Evolutionary conservation across 306 rosid species (phyloP), one percentile per base, ranked within the genome.

Genomic region (Cicer yamashitae): DNA sequence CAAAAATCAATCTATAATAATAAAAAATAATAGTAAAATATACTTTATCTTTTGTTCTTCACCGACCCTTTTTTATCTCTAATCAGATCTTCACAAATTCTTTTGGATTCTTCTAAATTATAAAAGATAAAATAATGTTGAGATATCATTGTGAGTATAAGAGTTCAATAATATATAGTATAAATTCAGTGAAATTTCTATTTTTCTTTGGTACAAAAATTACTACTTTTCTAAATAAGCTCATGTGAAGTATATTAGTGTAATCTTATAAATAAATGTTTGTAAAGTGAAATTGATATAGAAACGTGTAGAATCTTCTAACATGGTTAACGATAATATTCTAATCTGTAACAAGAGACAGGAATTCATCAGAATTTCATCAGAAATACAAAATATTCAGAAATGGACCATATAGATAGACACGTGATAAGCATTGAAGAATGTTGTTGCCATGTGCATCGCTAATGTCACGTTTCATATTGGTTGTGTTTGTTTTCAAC

Each of bases 351-450:
- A 59, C 15, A 59, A 59, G 18, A 59, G 41, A 60, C 6, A 58
- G 6, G 40, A 25, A 10, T 58, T 58, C 15, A 51, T 17, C 51
- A 47, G n/a, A 37, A 4, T 22, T 64, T 79, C 13, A 76, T 20
- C 46, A 25, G 30, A 15, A 61, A 71, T 68, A 10, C n/a, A 59
- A 73, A 77, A 41, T 5, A 61, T 78, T 67, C 15, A 73, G 11
- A 67, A 61, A 74, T 74, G 81, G 60, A 62, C 45, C 25, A 64
- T 38, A 25, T 2, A 25, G 30, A 30, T 15, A 39, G 37, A 68
- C 71, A 68, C 71, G 86, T 65, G 87, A 80, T 58, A 73, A 63
- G 84, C 86, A 83, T 80, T 25, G 50, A 75, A 59, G 82, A 81
- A 81, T 87, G 75, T 78, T 76, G 20, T 10, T 66, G 83, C 60